Evolutionary conservation across 2,329 filamentous ascomycete species (phyloP).

Genomic region (Bipolaris sorokiniana): DNA sequence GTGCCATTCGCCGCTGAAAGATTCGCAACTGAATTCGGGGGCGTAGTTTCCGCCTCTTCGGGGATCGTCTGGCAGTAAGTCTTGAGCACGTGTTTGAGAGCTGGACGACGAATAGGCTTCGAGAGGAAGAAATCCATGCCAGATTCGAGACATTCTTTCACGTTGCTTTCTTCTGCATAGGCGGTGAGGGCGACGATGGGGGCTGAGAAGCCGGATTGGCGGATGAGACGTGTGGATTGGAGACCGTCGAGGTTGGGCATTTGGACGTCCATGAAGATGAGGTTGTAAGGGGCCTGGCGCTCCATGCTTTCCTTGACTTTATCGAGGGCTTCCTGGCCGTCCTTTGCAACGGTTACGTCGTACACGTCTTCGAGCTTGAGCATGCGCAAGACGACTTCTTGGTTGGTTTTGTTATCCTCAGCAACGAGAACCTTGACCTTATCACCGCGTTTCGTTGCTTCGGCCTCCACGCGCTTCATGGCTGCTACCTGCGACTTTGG

Average conservation of each 20-base stretch:
- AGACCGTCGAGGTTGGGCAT: conserved; percentile 94
- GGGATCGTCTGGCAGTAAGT: conserved; percentile 81
- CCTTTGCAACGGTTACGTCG: conserved; percentile 84
- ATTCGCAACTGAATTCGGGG: conserved; percentile 10
- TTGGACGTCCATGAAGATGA: conserved; percentile 95
- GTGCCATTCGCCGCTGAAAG: conserved; percentile 18
- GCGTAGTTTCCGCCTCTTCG: conserved; percentile 55
- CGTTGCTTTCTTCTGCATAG: conserved; percentile 88
- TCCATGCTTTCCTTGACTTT: conserved; percentile 83
- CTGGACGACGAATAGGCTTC: conserved; percentile 78
- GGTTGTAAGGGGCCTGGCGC: conserved; percentile 72
- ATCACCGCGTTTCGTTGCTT: conserved; percentile 60
- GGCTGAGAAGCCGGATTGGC: conserved; percentile 82
- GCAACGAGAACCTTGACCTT: conserved; percentile 85
- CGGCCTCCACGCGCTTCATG: conserved; percentile 69
- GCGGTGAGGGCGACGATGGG: conserved; percentile 92
- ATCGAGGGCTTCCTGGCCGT: conserved; percentile 80
- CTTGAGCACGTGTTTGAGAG: conserved; percentile 83
- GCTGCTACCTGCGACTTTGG: conserved; percentile 68
- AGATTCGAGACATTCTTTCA: conserved; percentile 82
- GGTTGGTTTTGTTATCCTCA: conserved; percentile 69
- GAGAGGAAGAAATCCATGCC: conserved; percentile 91
- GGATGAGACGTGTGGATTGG: conserved; percentile 83
- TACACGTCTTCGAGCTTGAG: conserved; percentile 79
- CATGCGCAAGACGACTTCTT: conserved; percentile 63